Evolutionary conservation across 2,329 filamentous ascomycete genomes (phyloP).

Genomic region (Orbilia quercus): DNA sequence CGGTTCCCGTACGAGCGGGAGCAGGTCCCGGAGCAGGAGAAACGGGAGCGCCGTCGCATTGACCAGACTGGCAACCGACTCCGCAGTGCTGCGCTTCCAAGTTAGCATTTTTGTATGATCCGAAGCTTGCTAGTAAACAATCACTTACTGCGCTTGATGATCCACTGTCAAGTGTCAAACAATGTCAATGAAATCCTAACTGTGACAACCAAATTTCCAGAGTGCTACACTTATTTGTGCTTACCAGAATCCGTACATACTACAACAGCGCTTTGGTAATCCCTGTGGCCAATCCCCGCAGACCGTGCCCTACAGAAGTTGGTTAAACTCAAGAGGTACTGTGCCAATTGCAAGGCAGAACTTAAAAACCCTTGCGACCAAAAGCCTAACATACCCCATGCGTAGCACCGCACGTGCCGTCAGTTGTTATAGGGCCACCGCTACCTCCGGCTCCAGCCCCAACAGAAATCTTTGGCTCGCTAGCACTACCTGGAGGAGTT

Average conservation of each 20-base stretch:
- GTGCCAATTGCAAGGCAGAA: no score
- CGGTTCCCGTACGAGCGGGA: constrained; percentile 56
- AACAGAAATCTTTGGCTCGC: constrained; percentile 52
- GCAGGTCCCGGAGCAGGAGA: constrained; percentile 65
- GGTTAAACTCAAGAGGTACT: neutral
- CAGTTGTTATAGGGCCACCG: constrained; percentile 64
- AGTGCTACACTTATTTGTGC: neutral
- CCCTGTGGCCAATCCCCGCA: constrained; percentile 69
- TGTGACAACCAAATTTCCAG: neutral
- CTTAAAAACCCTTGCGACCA: neutral
- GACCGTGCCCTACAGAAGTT: constrained; percentile 62
- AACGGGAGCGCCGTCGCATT: constrained; percentile 66
- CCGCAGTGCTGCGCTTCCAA: constrained; percentile 66
- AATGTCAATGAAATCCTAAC: neutral
- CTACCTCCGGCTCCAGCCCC: constrained; percentile 58
- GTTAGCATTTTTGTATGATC: constrained; percentile 36
- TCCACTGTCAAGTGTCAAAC: neutral
- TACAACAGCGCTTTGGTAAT: constrained; percentile 66
- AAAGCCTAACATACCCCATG: constrained; percentile 61
- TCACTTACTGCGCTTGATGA: constrained; percentile 58
- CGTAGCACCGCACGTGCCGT: constrained; percentile 68
- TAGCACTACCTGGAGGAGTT: constrained; percentile 25
- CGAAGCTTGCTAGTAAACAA: neutral
- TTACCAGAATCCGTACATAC: constrained; percentile 69
- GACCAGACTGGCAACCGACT: constrained; percentile 69